Percentiles rank a stretch among this genome's conserved stretches.
Conservation (phyloP, 345 rosid species). For the Acer campestre region DNA sequence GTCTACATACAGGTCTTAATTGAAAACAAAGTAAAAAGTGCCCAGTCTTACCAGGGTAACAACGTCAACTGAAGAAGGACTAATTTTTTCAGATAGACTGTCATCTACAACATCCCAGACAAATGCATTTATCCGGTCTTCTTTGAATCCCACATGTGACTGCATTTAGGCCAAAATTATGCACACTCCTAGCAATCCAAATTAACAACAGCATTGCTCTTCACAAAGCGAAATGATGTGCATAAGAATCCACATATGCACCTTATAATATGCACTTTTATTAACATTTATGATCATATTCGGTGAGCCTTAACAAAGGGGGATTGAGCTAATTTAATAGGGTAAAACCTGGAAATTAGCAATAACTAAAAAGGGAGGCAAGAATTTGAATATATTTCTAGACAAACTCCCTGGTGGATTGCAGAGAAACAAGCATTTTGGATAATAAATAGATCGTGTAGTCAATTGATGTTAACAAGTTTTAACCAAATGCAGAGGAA, state of each 20-base stretch:
- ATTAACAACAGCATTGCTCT: background rate
- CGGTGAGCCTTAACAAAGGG: background rate
- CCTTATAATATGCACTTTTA: background rate
- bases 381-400: too few species aligned
- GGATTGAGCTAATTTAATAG: background rate
- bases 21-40: slow-evolving; percentile 13
- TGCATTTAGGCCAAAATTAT: slow-evolving; percentile 28
- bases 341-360: too few species aligned
- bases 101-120: slow-evolving; percentile 44
- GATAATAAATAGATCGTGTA: too few species aligned
- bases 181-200: background rate
- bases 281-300: background rate
- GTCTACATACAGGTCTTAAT: background rate
- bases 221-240: background rate
- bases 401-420: too few species aligned
- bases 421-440: too few species aligned
- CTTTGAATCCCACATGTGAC: slow-evolving; percentile 44
- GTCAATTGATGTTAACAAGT: too few species aligned
- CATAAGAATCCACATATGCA: background rate
- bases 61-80: slow-evolving; percentile 54
- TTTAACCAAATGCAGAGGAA: background rate
- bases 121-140: slow-evolving; percentile 43
- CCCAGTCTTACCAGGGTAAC: slow-evolving; percentile 49
- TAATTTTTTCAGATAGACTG: slow-evolving; percentile 36
- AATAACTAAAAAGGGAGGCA: too few species aligned